phyloP scores from a whole-genome alignment of 352 stramenopile species.

The Phytopythium chamaehyphon region DNA sequence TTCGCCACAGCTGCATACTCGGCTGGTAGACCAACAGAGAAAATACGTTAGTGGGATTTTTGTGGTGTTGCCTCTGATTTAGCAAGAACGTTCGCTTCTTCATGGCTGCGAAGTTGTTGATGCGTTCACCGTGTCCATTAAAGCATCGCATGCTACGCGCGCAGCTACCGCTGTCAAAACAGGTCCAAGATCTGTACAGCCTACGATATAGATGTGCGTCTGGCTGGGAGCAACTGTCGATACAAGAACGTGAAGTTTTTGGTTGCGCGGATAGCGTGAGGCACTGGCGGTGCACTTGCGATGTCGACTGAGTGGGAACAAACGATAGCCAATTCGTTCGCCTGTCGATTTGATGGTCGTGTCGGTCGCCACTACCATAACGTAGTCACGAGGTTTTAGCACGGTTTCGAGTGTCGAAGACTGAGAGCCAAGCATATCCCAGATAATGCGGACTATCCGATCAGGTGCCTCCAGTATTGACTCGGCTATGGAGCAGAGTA shows the following conservation, averaged over 20 bases:
- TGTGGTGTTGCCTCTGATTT: neutral
- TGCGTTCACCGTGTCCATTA: too few species aligned
- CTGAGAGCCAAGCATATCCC: neutral
- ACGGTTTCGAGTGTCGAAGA: neutral
- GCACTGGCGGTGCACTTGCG: neutral
- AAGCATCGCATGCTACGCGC: neutral
- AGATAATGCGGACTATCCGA: neutral
- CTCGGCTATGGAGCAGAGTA: neutral
- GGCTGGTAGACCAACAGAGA: too few species aligned
- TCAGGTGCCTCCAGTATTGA: neutral
- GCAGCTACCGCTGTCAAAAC: neutral
- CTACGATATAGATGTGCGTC: constrained; percentile 9
- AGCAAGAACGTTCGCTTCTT: constrained; percentile 2
- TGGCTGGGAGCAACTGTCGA: constrained; percentile 1
- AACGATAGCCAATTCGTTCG: constrained; percentile 9
- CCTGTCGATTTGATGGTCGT: constrained; percentile 7
- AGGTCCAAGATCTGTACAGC: neutral
- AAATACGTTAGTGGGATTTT: too few species aligned
- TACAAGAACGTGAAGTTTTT: constrained; percentile 5
- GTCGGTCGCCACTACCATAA: constrained; percentile 42
- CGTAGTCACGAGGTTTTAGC: constrained; percentile 30
- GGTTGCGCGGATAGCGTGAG: neutral
- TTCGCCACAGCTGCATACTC: neutral
- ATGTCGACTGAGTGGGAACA: constrained; percentile 7
- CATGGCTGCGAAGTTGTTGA: neutral